phyloP scores from a whole-genome alignment of 441 rosid species.

The Geranium incanum region DNA sequence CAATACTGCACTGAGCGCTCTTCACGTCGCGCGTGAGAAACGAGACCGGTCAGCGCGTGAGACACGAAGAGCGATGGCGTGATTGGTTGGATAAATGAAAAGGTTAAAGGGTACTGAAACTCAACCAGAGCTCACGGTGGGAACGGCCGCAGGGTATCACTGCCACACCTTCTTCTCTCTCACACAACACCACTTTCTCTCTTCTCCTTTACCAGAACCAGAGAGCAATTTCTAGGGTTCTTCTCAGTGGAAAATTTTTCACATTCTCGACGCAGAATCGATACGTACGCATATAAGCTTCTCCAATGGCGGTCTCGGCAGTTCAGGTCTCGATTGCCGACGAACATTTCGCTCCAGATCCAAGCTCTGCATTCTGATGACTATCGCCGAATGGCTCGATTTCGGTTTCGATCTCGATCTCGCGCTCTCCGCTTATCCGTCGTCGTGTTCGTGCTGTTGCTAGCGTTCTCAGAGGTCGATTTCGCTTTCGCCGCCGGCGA shows the following conservation, averaged over 20 bases:
- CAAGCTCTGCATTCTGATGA: neutral
- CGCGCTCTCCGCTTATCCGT: neutral
- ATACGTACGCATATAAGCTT: neutral
- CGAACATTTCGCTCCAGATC: neutral
- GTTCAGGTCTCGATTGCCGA: neutral
- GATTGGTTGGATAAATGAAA: neutral
- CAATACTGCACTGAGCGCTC: neutral
- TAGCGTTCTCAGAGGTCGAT: neutral
- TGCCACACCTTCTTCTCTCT: neutral
- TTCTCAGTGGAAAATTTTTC: neutral
- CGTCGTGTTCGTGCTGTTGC: neutral
- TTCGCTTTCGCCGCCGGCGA: slow-evolving; percentile 20
- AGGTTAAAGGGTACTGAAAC: neutral
- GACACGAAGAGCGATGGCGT: neutral
- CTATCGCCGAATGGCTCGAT: slow-evolving; percentile 3
- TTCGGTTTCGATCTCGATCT: neutral
- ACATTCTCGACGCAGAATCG: neutral
- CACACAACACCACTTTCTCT: neutral
- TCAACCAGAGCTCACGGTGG: neutral
- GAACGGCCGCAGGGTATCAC: neutral
- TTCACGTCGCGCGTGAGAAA: neutral
- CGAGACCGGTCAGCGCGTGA: neutral
- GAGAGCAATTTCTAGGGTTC: slow-evolving; percentile 8
- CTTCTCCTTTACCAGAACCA: neutral
- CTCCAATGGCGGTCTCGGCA: neutral